phyloP scores from a whole-genome alignment of 2,329 filamentous ascomycete species.

The Aureobasidium vineae region DNA sequence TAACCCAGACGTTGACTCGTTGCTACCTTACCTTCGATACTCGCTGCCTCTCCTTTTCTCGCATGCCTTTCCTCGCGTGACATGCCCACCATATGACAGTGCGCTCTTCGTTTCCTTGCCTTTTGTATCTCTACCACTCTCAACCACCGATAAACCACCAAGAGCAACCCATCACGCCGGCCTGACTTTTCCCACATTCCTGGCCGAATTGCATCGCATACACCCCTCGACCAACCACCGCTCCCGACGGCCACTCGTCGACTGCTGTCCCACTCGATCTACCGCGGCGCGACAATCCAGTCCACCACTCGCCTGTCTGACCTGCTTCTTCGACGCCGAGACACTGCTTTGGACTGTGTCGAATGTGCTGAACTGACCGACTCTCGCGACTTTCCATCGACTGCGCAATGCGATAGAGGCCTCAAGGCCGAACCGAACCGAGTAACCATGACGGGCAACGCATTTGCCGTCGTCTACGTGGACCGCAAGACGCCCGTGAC shows the following conservation, averaged over 20 bases:
- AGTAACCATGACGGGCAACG: slow-evolving; percentile 44
- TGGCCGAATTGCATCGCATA: slow-evolving; percentile 23
- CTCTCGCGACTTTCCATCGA: slow-evolving; percentile 7
- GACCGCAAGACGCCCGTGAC: slow-evolving; percentile 42
- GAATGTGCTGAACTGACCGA: slow-evolving; percentile 20
- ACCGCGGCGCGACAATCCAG: neutral
- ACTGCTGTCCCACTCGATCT: neutral
- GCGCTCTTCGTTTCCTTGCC: slow-evolving; percentile 20
- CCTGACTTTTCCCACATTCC: slow-evolving; percentile 24
- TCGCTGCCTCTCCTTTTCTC: slow-evolving; percentile 25
- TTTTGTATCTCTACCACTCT: slow-evolving; percentile 8
- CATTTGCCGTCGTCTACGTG: slow-evolving; percentile 48
- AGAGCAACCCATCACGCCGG: neutral
- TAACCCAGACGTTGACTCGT: slow-evolving; percentile 19
- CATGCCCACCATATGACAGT: slow-evolving; percentile 23
- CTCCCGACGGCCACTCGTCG: neutral
- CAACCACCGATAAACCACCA: neutral
- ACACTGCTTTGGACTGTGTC: slow-evolving; percentile 4
- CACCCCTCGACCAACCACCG: slow-evolving; percentile 11
- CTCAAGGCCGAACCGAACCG: slow-evolving; percentile 17
- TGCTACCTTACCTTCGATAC: slow-evolving; percentile 7
- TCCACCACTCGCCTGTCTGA: slow-evolving; percentile 1
- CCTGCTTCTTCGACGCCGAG: neutral
- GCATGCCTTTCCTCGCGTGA: slow-evolving; percentile 22
- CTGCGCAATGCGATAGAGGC: slow-evolving; percentile 26